These are phyloP conservation scores for Amanita brunnescens DNA, from an alignment of 768 basidiomycete species.

Conservation along the genomic window DNA sequence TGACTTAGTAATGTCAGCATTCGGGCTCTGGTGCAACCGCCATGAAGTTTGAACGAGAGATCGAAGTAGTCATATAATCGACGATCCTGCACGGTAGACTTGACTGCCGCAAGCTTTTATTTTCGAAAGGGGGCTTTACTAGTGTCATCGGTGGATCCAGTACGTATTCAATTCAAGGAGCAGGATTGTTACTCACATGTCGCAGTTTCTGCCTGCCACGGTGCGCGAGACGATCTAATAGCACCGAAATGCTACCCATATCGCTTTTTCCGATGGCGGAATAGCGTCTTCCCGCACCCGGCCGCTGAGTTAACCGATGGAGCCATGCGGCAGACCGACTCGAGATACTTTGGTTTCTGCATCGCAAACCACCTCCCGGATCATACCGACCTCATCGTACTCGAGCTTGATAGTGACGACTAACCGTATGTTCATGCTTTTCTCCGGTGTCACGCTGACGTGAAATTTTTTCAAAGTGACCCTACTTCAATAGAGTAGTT, in stretches of 20 bases:
- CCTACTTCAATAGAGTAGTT: constrained; percentile 71
- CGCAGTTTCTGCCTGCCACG: constrained; percentile 87
- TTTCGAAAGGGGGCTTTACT: no score
- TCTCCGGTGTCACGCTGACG: neutral
- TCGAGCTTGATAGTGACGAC: constrained; percentile 93
- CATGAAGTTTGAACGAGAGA: no score
- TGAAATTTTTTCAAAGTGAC: constrained; percentile 37
- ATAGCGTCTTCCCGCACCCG: constrained; percentile 94
- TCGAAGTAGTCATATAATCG: no score
- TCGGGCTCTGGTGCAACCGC: no score
- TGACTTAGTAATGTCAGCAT: no score
- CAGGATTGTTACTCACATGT: constrained; percentile 1
- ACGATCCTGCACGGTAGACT: no score
- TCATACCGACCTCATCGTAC: constrained; percentile 84
- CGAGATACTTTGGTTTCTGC: constrained; percentile 94
- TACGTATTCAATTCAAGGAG: constrained; percentile 25
- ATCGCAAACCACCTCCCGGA: constrained; percentile 91
- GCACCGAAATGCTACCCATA: constrained; percentile 83
- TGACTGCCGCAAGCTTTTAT: neutral
- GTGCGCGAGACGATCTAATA: constrained; percentile 86
- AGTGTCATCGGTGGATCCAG: constrained; percentile 86
- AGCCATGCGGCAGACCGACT: constrained; percentile 85
- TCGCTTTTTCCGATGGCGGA: constrained; percentile 98
- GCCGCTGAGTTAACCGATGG: constrained; percentile 98
- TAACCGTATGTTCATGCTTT: constrained; percentile 50